A percentile compares a stretch with the other conserved stretches of the same genome.
Conservation (phyloP, 2,329 filamentous ascomycete species). For the Colletotrichum caudatum region DNA sequence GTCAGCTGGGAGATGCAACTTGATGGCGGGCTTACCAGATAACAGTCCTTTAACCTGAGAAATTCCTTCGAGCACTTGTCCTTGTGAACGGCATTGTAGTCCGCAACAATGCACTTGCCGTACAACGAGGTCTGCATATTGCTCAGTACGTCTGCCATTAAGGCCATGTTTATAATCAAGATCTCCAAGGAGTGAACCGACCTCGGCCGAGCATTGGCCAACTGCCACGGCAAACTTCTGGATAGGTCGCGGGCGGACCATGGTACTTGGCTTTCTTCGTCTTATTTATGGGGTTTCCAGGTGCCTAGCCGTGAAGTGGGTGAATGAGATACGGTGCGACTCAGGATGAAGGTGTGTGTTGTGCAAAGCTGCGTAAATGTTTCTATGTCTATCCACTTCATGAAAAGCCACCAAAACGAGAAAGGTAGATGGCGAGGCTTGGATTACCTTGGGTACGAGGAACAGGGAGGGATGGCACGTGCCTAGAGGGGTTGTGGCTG, state of each 20-base stretch:
- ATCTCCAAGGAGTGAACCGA: slow-evolving; percentile 46
- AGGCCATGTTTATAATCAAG: not conserved
- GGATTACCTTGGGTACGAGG: too few relatives aligned
- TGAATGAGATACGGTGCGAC: not conserved
- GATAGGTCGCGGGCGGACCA: slow-evolving; percentile 59
- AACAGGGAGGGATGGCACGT: not conserved
- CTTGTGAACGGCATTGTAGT: slow-evolving; percentile 91
- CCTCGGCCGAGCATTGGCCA: slow-evolving; percentile 68
- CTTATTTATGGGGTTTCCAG: not conserved
- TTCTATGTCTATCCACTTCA: not conserved
- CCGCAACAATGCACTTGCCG: slow-evolving; percentile 89
- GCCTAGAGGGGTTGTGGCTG: not conserved
- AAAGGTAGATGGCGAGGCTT: not conserved
- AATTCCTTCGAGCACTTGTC: slow-evolving; percentile 93
- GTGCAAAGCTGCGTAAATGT: not conserved
- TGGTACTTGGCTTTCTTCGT: slow-evolving; percentile 28
- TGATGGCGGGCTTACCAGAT: slow-evolving; percentile 70
- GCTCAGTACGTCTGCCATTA: not conserved
- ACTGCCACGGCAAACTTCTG: slow-evolving; percentile 67
- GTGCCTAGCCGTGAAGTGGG: not conserved
- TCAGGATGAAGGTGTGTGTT: not conserved
- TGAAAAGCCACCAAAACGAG: not conserved
- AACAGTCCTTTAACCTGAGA: slow-evolving; percentile 86
- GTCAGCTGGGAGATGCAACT: not conserved
- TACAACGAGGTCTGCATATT: slow-evolving; percentile 80